Percentiles rank a stretch among this genome's conserved stretches.
Conservation (phyloP, 768 basidiomycete species). For the Epithele typhae region DNA sequence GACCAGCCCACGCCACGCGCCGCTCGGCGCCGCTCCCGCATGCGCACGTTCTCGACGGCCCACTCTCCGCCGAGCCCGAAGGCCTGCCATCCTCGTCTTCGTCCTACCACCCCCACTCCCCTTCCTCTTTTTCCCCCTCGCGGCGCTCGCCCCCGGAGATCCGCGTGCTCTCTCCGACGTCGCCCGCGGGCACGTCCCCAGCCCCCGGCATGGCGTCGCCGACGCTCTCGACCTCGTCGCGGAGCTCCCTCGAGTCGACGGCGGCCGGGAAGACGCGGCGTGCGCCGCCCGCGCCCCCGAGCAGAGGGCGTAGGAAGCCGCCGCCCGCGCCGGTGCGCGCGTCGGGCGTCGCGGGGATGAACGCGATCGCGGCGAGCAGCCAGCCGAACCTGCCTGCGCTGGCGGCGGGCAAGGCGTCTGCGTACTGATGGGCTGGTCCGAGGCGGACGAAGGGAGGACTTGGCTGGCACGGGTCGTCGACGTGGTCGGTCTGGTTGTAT, state of each 20-base stretch:
- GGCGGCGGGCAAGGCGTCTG: conserved; percentile 6
- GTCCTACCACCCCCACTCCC: conserved; percentile 14
- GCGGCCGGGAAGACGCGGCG: conserved; percentile 21
- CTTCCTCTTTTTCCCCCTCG: conserved; percentile 14
- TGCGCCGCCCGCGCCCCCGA: conserved; percentile 63
- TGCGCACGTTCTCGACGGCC: no score
- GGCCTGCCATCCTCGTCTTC: conserved; percentile 3
- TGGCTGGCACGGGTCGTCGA: no score
- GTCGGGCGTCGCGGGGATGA: not conserved
- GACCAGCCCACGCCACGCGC: conserved; percentile 12
- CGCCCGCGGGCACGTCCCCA: conserved; percentile 1
- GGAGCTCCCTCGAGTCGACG: conserved; percentile 3
- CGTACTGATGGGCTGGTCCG: no score
- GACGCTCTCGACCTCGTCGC: conserved; percentile 9
- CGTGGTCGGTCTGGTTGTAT: no score
- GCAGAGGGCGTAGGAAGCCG: conserved; percentile 58
- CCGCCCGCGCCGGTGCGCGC: conserved; percentile 56
- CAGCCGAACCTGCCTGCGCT: conserved; percentile 10
- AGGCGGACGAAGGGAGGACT: no score
- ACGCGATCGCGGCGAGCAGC: conserved; percentile 6
- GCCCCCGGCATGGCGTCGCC: not conserved
- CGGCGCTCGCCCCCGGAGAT: conserved; percentile 14
- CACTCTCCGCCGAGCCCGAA: no score
- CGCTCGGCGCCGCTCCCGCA: no score
- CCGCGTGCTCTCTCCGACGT: conserved; percentile 30